These are phyloP conservation scores for Extremus antarcticus DNA, from an alignment of 495 filamentous ascomycete species.

Conservation along the genomic window DNA sequence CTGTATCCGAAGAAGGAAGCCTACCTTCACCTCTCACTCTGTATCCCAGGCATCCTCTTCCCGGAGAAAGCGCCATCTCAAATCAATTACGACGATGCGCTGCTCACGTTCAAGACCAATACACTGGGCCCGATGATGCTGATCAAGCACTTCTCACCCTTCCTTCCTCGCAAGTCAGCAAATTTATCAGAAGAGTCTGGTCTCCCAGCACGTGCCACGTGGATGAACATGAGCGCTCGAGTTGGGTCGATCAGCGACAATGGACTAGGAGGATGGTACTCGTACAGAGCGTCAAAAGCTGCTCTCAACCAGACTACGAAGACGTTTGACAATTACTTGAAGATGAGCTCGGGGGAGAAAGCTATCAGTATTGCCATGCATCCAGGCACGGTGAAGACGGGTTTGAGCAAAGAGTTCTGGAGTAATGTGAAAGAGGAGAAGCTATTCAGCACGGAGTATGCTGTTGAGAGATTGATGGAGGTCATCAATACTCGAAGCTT, in stretches of 20 bases:
- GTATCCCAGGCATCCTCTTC: constrained; percentile 60
- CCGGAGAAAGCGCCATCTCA: constrained; percentile 62
- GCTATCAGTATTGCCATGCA: constrained; percentile 63
- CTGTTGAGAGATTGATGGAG: constrained; percentile 48
- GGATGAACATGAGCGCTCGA: constrained; percentile 62
- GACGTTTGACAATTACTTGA: constrained; percentile 61
- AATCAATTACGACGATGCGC: constrained; percentile 44
- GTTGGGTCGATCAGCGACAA: constrained; percentile 59
- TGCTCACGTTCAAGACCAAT: constrained; percentile 57
- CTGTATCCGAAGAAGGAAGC: constrained; percentile 39
- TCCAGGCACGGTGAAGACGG: constrained; percentile 73
- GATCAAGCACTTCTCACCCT: constrained; percentile 58
- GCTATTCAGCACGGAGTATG: constrained; percentile 51
- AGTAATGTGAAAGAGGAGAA: constrained; percentile 43
- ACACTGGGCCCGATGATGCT: constrained; percentile 62
- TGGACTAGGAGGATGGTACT: constrained; percentile 34
- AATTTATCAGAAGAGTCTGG: constrained; percentile 2
- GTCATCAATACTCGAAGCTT: constrained; percentile 40
- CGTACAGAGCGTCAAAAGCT: constrained; percentile 32
- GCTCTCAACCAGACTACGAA: constrained; percentile 59
- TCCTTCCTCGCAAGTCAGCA: constrained; percentile 48
- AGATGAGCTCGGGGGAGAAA: constrained; percentile 40
- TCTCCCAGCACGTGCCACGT: constrained; percentile 41
- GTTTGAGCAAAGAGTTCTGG: constrained; percentile 64
- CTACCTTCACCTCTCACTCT: constrained; percentile 59